Base-by-base conservation (phyloP, 305 asterid species). In the Striga hermonthica region DNA sequence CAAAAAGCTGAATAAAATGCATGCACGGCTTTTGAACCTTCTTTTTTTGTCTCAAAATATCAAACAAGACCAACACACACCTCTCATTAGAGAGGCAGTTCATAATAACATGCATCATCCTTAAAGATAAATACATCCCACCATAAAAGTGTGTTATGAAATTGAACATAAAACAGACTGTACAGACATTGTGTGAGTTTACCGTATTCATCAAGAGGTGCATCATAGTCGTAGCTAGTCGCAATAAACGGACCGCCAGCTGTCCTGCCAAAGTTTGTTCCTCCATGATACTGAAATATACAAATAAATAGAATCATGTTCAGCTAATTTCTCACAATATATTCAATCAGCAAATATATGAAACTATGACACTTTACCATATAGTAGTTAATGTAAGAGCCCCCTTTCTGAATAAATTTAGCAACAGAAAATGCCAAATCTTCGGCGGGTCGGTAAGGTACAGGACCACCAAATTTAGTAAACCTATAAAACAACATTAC, bases 211-310 rank as follows among this genome's bases (percentile, higher is more conserved):
- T 92, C 98, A 14, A 92, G 87, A 69, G 98, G 97, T 4, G 98
- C 98, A 71, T 92, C 98, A 65, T 92, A 92, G 79, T 92, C 98
- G 58, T 92, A 92, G 82, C 96, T 92, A 57, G 98, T 92, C 57
- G 98, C 93, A 5, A 92, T 90, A 70, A 92, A 92, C 7, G 97
- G 98, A 54, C 98, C 98, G 59, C 98, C 98, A 53, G 98, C 90
- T 13, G 98, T 92, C 78, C 98, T 77, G 35, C 90, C 98, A 43
- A 92, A 92, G 86, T 92, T 92, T 39, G 98, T 90, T 66, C 98
- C 98, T 68, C 98, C 98, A 55, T 92, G 98, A 77, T 76, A 94
- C 99, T 94, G 75, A 55, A 34, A 54, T 47, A 64, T 57, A 68
- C 31, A 36, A 53, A 22, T 53, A 3, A 16, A 67, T 22, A 61